Percentiles rank a stretch among this genome's conserved stretches.
phyloP scores from a whole-genome alignment of 116 monocot species.

The Posidonia oceanica region DNA sequence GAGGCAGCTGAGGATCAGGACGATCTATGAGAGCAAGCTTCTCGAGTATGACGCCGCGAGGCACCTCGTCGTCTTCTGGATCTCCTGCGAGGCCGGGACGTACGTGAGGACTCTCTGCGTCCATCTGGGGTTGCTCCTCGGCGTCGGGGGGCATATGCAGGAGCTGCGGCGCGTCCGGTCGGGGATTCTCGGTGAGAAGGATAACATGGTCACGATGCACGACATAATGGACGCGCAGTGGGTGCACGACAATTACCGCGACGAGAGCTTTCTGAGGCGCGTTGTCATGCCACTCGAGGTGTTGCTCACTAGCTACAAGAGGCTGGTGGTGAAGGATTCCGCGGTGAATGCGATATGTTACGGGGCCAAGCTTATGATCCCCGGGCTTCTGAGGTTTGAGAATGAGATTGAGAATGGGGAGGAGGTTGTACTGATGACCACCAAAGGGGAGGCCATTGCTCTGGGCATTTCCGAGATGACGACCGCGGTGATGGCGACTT shows the following conservation, averaged over 20 bases:
- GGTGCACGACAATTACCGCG: conserved; percentile 61
- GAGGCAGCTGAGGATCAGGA: conserved; percentile 78
- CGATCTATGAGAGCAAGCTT: conserved; percentile 90
- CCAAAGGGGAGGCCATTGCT: conserved; percentile 90
- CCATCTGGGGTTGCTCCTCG: conserved; percentile 70
- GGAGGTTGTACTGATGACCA: conserved; percentile 91
- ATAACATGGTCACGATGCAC: conserved; percentile 99
- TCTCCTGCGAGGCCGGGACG: conserved; percentile 89
- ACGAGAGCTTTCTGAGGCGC: conserved; percentile 68
- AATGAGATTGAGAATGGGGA: conserved; percentile 83
- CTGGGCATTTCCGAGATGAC: conserved; percentile 95
- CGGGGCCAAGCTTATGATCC: conserved; percentile 93
- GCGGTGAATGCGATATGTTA: conserved; percentile 95
- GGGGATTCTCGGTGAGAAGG: conserved; percentile 78
- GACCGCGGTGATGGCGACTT: conserved; percentile 90
- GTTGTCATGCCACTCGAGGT: conserved; percentile 87
- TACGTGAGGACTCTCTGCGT: conserved; percentile 90
- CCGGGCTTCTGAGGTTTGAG: conserved; percentile 81
- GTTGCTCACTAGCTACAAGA: conserved; percentile 85
- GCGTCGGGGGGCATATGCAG: conserved; percentile 93
- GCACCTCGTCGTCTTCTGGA: conserved; percentile 96
- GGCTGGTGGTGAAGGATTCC: conserved; percentile 88
- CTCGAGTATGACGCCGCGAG: conserved; percentile 69
- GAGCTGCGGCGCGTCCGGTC: conserved; percentile 83
- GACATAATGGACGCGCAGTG: conserved; percentile 90